Percentiles rank a stretch among this genome's conserved stretches.
Evolutionary conservation across 371 early-diverging fungal genomes (phyloP).

Genomic region (Syncephalastrum monosporum): DNA sequence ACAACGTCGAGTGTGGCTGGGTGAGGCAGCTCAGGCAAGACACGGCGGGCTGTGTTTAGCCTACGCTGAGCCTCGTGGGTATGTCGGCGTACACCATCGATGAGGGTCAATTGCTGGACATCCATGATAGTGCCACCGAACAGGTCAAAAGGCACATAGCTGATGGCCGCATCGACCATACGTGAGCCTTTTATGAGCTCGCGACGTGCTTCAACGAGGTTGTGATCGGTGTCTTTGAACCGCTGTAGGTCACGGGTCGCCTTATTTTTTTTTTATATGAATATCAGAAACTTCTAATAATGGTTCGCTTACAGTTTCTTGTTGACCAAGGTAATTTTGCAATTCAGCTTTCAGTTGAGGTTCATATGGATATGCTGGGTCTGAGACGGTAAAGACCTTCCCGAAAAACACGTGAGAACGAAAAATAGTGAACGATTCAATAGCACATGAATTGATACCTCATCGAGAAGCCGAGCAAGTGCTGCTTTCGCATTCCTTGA

Average conservation of each 20-base stretch:
- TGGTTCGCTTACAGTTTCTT: constrained; percentile 15
- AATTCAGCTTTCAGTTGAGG: constrained; percentile 32
- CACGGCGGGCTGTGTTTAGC: constrained; percentile 32
- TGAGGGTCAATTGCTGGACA: neutral
- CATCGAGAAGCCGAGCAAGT: constrained; percentile 10
- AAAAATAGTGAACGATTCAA: neutral
- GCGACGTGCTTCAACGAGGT: constrained; percentile 19
- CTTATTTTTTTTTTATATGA: constrained; percentile 6
- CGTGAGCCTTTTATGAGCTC: constrained; percentile 22
- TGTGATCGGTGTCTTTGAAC: constrained; percentile 30
- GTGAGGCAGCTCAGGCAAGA: constrained; percentile 43
- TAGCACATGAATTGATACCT: constrained; percentile 7
- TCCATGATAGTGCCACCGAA: constrained; percentile 40
- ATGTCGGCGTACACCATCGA: constrained; percentile 9
- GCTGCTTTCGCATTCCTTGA: constrained; percentile 4
- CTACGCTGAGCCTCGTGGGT: constrained; percentile 33
- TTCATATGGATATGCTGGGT: constrained; percentile 27
- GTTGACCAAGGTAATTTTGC: constrained; percentile 31
- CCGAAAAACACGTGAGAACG: neutral
- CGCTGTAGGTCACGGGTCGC: constrained; percentile 34
- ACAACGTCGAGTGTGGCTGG: constrained; percentile 39
- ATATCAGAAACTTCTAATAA: neutral
- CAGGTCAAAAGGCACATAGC: constrained; percentile 40
- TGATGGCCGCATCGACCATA: constrained; percentile 23
- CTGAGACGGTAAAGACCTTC: constrained; percentile 29